Evolutionary conservation across 306 rosid genomes (phyloP).

Genomic region (Potentilla sterilis): DNA sequence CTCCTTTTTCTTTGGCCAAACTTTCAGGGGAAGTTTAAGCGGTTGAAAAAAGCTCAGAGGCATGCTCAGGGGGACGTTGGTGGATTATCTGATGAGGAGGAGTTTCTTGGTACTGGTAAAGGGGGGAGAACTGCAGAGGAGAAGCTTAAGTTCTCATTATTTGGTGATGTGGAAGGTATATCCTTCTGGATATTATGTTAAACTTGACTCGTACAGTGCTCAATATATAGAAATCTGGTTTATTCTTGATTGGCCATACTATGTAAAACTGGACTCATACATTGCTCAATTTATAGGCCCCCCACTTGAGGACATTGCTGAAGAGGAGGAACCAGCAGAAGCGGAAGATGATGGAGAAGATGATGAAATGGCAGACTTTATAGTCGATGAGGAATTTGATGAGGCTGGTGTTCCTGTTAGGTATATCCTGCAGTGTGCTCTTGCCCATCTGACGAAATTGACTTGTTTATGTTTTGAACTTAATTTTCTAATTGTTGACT

Average conservation of each 20-base stretch:
- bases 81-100: slow-evolving; percentile 86
- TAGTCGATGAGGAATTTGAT: slow-evolving; percentile 88
- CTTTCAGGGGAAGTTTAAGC: slow-evolving; percentile 72
- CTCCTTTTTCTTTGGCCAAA: background rate
- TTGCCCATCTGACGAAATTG: background rate
- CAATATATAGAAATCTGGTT: background rate
- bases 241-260: slow-evolving; percentile 21
- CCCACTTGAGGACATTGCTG: slow-evolving; percentile 83
- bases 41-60: slow-evolving; percentile 80
- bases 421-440: slow-evolving; percentile 30
- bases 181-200: background rate
- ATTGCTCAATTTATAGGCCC: slow-evolving; percentile 39
- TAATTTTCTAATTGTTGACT: background rate
- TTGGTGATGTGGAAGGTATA: slow-evolving; percentile 90
- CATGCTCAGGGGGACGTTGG: slow-evolving; percentile 61
- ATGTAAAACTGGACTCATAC: background rate
- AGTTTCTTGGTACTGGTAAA: slow-evolving; percentile 76
- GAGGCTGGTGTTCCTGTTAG: slow-evolving; percentile 76
- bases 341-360: slow-evolving; percentile 95
- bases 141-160: slow-evolving; percentile 80
- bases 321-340: slow-evolving; percentile 89
- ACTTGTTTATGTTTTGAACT: background rate
- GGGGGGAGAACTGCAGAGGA: slow-evolving; percentile 90
- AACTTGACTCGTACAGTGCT: slow-evolving; percentile 15
- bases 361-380: slow-evolving; percentile 99